Conservation (phyloP, 768 basidiomycete species). For the Hygrocybe coccinea region DNA sequence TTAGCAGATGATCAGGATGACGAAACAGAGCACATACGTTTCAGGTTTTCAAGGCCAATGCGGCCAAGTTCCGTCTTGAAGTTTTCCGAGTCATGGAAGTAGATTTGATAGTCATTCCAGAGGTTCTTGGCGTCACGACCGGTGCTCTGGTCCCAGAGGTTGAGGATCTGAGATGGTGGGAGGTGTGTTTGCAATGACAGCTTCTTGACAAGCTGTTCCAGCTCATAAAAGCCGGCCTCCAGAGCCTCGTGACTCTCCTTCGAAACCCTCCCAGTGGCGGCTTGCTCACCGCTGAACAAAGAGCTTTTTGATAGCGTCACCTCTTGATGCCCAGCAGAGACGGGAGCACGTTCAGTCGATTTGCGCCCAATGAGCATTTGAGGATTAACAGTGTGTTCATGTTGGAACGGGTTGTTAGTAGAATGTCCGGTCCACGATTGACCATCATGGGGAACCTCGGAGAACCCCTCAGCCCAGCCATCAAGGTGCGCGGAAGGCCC, state of each 20-base stretch:
- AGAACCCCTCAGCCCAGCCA: too few species aligned
- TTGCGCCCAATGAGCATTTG: too few species aligned
- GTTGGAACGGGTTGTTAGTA: too few species aligned
- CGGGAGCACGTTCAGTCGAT: too few species aligned
- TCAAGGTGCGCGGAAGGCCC: too few species aligned
- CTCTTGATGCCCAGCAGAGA: too few species aligned
- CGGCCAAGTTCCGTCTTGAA: background rate
- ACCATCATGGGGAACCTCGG: too few species aligned
- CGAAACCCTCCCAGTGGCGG: background rate
- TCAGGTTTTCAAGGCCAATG: background rate
- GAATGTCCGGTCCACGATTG: too few species aligned
- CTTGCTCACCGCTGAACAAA: background rate
- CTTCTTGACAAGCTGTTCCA: background rate
- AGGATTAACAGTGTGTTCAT: too few species aligned
- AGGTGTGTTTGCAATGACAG: background rate
- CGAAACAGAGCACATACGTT: background rate
- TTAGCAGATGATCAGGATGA: background rate
- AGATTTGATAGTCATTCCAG: background rate
- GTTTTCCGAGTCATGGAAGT: background rate
- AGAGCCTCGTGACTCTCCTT: background rate
- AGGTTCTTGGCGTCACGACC: background rate
- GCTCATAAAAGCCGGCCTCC: background rate
- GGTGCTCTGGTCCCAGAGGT: background rate
- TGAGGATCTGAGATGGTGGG: background rate
- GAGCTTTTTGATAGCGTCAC: too few species aligned